Evolutionary conservation across 2,329 filamentous ascomycete species (phyloP).

Genomic region (Talaromyces sp.): DNA sequence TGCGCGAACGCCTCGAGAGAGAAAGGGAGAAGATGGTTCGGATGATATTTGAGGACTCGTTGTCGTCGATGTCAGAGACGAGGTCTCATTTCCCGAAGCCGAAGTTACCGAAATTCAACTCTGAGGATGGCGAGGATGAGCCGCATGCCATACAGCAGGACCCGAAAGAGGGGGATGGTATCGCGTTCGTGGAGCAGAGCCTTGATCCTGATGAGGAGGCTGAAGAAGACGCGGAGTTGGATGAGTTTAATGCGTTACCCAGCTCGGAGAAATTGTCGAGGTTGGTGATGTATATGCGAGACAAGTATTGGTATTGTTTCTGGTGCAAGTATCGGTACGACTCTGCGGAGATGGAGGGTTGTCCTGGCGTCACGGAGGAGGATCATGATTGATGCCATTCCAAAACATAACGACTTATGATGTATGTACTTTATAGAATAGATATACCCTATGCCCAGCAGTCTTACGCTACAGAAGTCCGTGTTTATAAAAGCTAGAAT

Average conservation of each 20-base stretch:
- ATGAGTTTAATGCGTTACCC: constrained; percentile 70
- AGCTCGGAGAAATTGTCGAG: constrained; percentile 63
- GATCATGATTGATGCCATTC: constrained; percentile 58
- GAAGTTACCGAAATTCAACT: constrained; percentile 55
- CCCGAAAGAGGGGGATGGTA: constrained; percentile 53
- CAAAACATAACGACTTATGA: background rate
- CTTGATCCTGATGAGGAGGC: constrained; percentile 61
- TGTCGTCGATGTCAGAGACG: constrained; percentile 19
- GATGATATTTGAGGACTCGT: constrained; percentile 32
- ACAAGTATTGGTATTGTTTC: constrained; percentile 79
- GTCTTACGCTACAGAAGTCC: background rate
- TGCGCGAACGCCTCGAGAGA: constrained; percentile 65
- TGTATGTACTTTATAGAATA: background rate
- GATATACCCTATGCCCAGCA: background rate
- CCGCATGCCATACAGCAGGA: constrained; percentile 50
- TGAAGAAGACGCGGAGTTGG: constrained; percentile 80
- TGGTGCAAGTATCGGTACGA: constrained; percentile 90
- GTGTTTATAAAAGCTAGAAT: background rate
- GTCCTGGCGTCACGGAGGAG: constrained; percentile 82
- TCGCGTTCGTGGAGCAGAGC: constrained; percentile 49
- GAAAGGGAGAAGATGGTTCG: constrained; percentile 35
- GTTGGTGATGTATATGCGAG: constrained; percentile 67
- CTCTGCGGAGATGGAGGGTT: constrained; percentile 72
- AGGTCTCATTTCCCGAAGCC: constrained; percentile 35
- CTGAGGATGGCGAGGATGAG: constrained; percentile 40